Evolutionary conservation across 129 eudicot species (phyloP).

Genomic region (Flaveria sonorensis): DNA sequence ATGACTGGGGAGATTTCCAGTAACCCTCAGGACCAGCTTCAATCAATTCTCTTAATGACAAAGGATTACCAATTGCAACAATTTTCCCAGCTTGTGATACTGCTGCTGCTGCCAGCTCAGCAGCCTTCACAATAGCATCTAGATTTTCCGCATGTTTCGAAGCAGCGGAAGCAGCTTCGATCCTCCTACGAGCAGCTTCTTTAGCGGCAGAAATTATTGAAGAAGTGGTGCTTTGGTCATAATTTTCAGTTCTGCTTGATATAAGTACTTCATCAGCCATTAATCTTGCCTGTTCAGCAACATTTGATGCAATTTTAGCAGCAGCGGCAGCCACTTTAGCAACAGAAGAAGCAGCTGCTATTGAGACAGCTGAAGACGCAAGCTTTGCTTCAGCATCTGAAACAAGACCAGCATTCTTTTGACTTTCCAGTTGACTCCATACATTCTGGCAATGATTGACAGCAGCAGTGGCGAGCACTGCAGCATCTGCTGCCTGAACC

Average conservation of each 20-base stretch:
- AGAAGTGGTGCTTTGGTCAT: slow-evolving; percentile 28
- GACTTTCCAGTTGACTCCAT: slow-evolving; percentile 70
- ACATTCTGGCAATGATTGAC: slow-evolving; percentile 62
- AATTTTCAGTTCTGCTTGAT: slow-evolving; percentile 29
- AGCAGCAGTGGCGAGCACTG: slow-evolving; percentile 68
- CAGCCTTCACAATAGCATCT: slow-evolving; percentile 87
- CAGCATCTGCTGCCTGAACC: slow-evolving; percentile 78
- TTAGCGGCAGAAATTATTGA: slow-evolving; percentile 76
- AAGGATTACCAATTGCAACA: slow-evolving; percentile 72
- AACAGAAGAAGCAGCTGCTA: slow-evolving; percentile 92
- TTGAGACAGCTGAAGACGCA: slow-evolving; percentile 77
- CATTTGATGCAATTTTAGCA: slow-evolving; percentile 77
- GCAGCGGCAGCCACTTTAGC: slow-evolving; percentile 98
- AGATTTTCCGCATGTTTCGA: slow-evolving; percentile 91
- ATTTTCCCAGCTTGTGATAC: slow-evolving; percentile 92
- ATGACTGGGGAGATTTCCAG: slow-evolving; percentile 51
- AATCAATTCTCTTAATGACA: slow-evolving; percentile 50
- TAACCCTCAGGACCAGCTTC: slow-evolving; percentile 72
- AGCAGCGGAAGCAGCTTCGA: slow-evolving; percentile 95
- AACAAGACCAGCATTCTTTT: slow-evolving; percentile 54
- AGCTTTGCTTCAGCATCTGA: slow-evolving; percentile 68
- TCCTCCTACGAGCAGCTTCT: slow-evolving; percentile 80
- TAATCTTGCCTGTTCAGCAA: slow-evolving; percentile 75
- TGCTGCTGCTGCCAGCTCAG: slow-evolving; percentile 96
- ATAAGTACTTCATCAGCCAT: slow-evolving; percentile 82